phyloP scores from a whole-genome alignment of 192 early-diverging fungal species.

The Dissophora globulifera region DNA sequence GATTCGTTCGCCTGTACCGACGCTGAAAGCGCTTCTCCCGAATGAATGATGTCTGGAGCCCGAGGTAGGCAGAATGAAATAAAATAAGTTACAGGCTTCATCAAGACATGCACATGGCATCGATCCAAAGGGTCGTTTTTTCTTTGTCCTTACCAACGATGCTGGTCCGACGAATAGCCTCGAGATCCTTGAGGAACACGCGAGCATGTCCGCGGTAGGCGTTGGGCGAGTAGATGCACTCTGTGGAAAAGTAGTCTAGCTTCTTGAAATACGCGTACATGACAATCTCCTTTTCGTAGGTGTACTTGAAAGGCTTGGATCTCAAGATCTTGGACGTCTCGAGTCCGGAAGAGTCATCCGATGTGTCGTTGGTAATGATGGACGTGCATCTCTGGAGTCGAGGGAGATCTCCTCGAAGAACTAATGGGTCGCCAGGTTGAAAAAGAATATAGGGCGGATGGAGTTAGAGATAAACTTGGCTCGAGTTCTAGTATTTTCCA shows the following conservation, averaged over 20 bases:
- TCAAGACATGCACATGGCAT: too few species aligned
- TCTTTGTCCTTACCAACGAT: too few species aligned
- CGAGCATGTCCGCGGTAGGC: slow-evolving; percentile 96
- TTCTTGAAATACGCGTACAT: slow-evolving; percentile 98
- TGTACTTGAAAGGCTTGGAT: slow-evolving; percentile 99
- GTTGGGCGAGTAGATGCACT: slow-evolving; percentile 98
- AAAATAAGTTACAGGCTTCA: too few species aligned
- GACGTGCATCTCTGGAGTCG: slow-evolving; percentile 92
- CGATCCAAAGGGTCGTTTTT: too few species aligned
- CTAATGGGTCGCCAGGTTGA: slow-evolving; percentile 60
- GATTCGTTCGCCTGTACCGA: slow-evolving; percentile 66
- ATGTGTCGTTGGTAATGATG: slow-evolving; percentile 84
- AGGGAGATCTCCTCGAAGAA: slow-evolving; percentile 93
- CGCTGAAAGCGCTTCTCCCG: slow-evolving; percentile 84
- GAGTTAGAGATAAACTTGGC: too few species aligned
- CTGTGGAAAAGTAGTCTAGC: slow-evolving; percentile 98
- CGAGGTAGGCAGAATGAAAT: too few species aligned
- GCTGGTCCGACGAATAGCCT: slow-evolving; percentile 84
- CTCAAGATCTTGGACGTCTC: slow-evolving; percentile 73
- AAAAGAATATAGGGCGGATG: too few species aligned
- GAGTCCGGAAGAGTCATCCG: slow-evolving; percentile 47
- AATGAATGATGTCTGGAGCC: slow-evolving; percentile 89
- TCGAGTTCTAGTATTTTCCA: too few species aligned
- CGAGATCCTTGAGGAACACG: slow-evolving; percentile 95
- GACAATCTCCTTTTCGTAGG: slow-evolving; percentile 99